Base-by-base conservation (phyloP, 2,329 filamentous ascomycete species). In the Teratosphaeria gauchensis region DNA sequence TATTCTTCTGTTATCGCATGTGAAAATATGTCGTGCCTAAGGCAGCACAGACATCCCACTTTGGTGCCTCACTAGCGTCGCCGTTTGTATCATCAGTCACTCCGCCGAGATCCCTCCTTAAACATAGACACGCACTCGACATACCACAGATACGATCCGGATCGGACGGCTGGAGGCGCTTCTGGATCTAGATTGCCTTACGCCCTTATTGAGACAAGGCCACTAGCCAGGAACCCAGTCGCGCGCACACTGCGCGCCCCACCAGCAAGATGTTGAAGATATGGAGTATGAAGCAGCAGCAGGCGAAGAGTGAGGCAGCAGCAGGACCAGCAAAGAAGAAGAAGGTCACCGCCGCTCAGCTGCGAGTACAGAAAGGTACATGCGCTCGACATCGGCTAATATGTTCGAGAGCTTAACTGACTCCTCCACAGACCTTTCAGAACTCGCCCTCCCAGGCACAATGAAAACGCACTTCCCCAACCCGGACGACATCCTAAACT, bases 281-380 rank as follows among this genome's bases (percentile, higher is more conserved):
- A 81, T 97, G 92, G 94, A 95, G 91, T 70, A 96, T 97, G 92
- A 76, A 71, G 76, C 94, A 96, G 78, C 89, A 96, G 81, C 90
- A 96, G 81, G 90, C 96, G 78, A 89, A 95, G 77, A 92, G 90
- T 70, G 90, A 92, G 66, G 90, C 92, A 69, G 90, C 89, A 59
- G 86, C 84, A 52, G 84, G 86, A 21, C 64, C 64, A 16, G 83
- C 85, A 57, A 96, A 91, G 80, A 97, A 96, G 84, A 97, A 96
- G 84, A 97, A 96, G 81, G 92, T 99, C 65, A 97, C 94, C 24
- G 90, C 94, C 19, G 94, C 94, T 57, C 92, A 97, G 77, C 79
- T 97, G 63, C 88, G 94, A 61, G 91, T 96, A 62, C 94, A 97
- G 77, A 95, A 96, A 83, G 94, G 92, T 95, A 77, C 55, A 56